Percentiles rank a stretch among this genome's conserved stretches.
Conservation (phyloP, 768 basidiomycete genomes). For the Cyclocybe cylindracea region DNA sequence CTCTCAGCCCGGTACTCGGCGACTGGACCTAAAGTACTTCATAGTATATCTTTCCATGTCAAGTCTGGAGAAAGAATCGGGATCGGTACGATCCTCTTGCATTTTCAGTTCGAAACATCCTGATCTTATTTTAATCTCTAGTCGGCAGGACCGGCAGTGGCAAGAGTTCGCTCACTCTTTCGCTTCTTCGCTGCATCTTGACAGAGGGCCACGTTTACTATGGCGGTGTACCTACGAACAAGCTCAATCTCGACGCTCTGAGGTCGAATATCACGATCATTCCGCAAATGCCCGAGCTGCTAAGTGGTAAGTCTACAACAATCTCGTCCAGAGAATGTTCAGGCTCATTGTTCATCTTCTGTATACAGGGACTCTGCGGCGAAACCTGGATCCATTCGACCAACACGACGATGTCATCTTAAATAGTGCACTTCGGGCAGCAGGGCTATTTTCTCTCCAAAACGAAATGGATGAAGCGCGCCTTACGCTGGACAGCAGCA, state of each 20-base stretch:
- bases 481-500: slow-evolving; percentile 45
- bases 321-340: too few relatives aligned
- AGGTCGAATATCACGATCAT: slow-evolving; percentile 64
- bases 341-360: not conserved
- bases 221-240: slow-evolving; percentile 52
- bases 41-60: slow-evolving; percentile 52
- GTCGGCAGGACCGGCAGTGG: slow-evolving; percentile 47
- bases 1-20: slow-evolving; percentile 58
- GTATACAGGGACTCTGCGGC: slow-evolving; percentile 52
- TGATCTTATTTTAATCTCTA: slow-evolving; percentile 41
- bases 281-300: slow-evolving; percentile 52
- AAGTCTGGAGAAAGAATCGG: slow-evolving; percentile 60
- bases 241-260: slow-evolving; percentile 57
- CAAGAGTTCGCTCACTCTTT: slow-evolving; percentile 58
- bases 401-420: slow-evolving; percentile 52
- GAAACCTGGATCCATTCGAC: slow-evolving; percentile 67
- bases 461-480: slow-evolving; percentile 46
- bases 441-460: slow-evolving; percentile 41
- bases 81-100: slow-evolving; percentile 19
- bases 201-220: slow-evolving; percentile 61
- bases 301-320: slow-evolving; percentile 38
- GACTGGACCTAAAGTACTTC: slow-evolving; percentile 53
- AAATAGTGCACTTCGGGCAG: slow-evolving; percentile 40
- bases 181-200: slow-evolving; percentile 57
- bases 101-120: not conserved